Evolutionary conservation across 1,139 yeast genomes (phyloP), one percentile per base, ranked within the genome.

Genomic region (Hemisphaericaspora xylofermentans): DNA sequence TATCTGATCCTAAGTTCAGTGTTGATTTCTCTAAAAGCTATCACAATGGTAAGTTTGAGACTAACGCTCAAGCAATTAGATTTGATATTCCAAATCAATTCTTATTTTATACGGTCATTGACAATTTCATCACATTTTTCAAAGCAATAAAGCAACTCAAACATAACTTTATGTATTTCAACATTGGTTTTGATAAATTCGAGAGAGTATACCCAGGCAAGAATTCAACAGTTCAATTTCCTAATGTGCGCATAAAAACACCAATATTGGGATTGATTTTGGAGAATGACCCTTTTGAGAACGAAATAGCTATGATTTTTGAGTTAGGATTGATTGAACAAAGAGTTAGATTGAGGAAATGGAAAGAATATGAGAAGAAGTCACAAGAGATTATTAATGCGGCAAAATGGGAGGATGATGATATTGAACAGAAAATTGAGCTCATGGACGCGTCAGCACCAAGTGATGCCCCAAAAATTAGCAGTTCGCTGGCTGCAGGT

Each of bases 31-130:
- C 56, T 28, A 60, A 43, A 51, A 56, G 38, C 28, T 40, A 51
- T 12, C 50, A 48, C 24, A 45, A 57, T 16, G 55, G 54, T 19
- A 41, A 43, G 7, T 47, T 61, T 35, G 60, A 56, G 17, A 49
- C 69, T 14, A 45, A 45, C 1, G 52, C 73, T 7, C 53, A 52
- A 12, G 58, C 64, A 2, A 56, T 71, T 9, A 51, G 72, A 33
- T 50, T 73, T 33, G 63, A 61, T 39, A 64, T 82, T 38, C 87
- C 88, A 1, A 80, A 80, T 53, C 80, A 80, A 45, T 82, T 82
- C 53, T 67, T 82, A 41, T 76, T 84, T 44, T 84, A 82, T 58
- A 76, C 79, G 9, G 76, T 85, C 29, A 66, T 84, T 41, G 95
- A 86, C 49, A 83, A 83, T 50, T 56, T 80, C 2, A 74, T 84